These are phyloP conservation scores for Phylloporus scabripes DNA, from an alignment of 768 basidiomycete genomes.

Conservation along the genomic window DNA sequence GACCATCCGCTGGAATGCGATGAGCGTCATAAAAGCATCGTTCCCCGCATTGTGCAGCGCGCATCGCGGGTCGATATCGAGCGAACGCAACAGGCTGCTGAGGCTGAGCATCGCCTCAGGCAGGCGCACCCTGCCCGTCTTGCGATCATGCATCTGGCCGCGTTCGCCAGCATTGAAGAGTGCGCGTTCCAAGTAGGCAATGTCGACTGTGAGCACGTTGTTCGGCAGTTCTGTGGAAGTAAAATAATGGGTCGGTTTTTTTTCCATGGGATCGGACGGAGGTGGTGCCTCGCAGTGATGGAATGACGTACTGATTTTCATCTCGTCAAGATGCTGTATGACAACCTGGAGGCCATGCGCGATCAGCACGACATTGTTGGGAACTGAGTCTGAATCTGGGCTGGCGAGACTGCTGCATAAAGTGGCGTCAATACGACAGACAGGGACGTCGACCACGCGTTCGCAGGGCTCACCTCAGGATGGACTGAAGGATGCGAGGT, in stretches of 20 bases:
- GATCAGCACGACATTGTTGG: slow-evolving; percentile 69
- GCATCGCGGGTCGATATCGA: slow-evolving; percentile 38
- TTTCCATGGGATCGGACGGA: not conserved
- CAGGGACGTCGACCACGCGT: not conserved
- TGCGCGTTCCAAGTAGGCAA: slow-evolving; percentile 54
- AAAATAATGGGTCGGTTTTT: not conserved
- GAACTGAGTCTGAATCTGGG: slow-evolving; percentile 67
- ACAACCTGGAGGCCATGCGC: slow-evolving; percentile 54
- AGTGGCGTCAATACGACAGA: not conserved
- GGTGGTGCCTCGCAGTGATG: not conserved
- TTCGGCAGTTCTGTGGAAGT: slow-evolving; percentile 57
- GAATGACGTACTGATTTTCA: slow-evolving; percentile 65
- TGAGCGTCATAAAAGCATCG: slow-evolving; percentile 65
- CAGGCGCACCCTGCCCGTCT: slow-evolving; percentile 46
- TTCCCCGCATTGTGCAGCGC: slow-evolving; percentile 73
- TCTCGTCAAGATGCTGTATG: slow-evolving; percentile 62
- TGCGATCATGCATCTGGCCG: slow-evolving; percentile 56
- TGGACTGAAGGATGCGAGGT: slow-evolving; percentile 64
- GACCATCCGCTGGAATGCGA: slow-evolving; percentile 63
- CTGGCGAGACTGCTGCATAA: slow-evolving; percentile 58
- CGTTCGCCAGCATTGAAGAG: slow-evolving; percentile 56
- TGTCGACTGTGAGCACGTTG: slow-evolving; percentile 67
- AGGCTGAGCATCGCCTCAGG: slow-evolving; percentile 57
- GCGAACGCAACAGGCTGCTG: slow-evolving; percentile 54
- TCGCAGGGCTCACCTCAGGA: slow-evolving; percentile 51